Conservation (phyloP, 495 filamentous ascomycete genomes). For the Xylaria longipes region DNA sequence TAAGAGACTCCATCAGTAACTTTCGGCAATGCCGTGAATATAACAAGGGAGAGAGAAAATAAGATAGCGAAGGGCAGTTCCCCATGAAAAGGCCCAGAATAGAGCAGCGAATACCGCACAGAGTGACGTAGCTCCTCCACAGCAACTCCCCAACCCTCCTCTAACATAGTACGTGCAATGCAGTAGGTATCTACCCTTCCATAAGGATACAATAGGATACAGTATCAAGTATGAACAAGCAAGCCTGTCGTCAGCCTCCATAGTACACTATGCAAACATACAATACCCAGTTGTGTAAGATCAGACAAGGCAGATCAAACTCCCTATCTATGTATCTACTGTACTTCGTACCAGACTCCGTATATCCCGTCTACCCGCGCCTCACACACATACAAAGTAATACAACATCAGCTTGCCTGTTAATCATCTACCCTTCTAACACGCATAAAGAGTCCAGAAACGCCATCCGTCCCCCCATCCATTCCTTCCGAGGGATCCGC, state of each 20-base stretch:
- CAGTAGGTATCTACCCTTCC: background rate
- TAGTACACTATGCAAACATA: background rate
- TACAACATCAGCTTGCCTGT: background rate
- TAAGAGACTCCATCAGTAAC: background rate
- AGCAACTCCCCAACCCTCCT: background rate
- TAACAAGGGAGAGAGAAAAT: background rate
- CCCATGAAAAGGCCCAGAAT: background rate
- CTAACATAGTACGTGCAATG: background rate
- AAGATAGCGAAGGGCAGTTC: background rate
- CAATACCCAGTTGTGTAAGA: background rate
- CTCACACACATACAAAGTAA: background rate
- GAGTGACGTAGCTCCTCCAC: background rate
- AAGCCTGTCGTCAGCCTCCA: background rate
- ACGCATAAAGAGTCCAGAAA: background rate
- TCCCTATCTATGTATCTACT: background rate
- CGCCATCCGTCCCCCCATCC: background rate
- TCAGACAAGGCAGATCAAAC: background rate
- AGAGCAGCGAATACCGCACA: background rate
- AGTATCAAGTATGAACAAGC: background rate
- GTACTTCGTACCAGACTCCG: background rate
- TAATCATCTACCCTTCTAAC: background rate
- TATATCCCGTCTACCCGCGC: background rate
- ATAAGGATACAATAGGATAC: background rate
- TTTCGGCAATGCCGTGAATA: background rate
- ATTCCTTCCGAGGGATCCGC: slow-evolving; percentile 13